Evolutionary conservation across 805 yeast species (phyloP), one percentile per base, ranked within the genome.

Genomic region (Candida berthetii): DNA sequence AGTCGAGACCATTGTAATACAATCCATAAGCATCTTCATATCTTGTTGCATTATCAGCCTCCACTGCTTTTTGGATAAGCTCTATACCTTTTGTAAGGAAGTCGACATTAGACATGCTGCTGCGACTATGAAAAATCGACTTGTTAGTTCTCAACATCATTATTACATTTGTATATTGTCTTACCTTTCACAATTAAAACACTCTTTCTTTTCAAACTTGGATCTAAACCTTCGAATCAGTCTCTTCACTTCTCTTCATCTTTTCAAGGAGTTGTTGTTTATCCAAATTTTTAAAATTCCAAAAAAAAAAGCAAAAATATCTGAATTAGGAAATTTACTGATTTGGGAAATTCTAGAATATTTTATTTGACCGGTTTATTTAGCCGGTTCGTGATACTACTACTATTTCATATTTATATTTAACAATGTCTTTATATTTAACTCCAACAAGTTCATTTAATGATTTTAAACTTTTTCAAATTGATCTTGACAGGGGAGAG

Each of bases 41-140:
- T 49, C 82, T 74, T 40, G 91, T 82, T 19, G 89, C 89, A 15
- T 87, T 80, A 60, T 93, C 99, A 6, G 95, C 88, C 59, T 89
- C 96, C 42, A 93, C 89, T 19, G 99, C 99, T 62, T 83, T 84
- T 58, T 89, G 95, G 16, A 93, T 95, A 31, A 89, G 72, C 48
- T 89, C 96, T 19, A 93, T 89, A n/a, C 97, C 99, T 60, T 93
- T 93, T 45, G 85, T 81, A 34, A 93, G 73, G 60, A 91, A 91
- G 57, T 91, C 96, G 10, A 76, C 76, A 7, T 81, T 67, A 36
- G 72, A 67, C 66, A 62, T 65, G 24, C 24, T n/a, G 22, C 37
- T 20, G 8, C n/a, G n/a, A n/a, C n/a, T n/a, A n/a, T n/a, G n/a
- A n/a, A n/a, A n/a, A n/a, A n/a, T n/a, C n/a, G n/a, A n/a, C n/a